Base-by-base conservation (phyloP, 768 basidiomycete species). In the Boletus eberwhitei region DNA sequence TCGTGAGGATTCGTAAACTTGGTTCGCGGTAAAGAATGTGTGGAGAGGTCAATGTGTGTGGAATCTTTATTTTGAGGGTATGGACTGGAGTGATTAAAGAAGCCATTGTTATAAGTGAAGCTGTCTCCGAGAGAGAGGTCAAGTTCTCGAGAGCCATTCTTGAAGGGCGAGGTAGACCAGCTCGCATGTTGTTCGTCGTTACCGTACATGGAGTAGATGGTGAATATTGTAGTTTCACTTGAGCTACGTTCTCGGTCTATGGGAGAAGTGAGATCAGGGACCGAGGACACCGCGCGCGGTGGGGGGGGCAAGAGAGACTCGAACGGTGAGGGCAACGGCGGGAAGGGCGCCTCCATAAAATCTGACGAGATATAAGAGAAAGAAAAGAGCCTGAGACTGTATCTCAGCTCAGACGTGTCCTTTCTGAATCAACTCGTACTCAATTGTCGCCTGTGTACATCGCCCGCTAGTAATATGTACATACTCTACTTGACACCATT, bases 201-300 rank as follows among this genome's bases (percentile, higher is more conserved):
- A 50, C 83, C 83, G 68, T 93, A 93, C 90, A 91, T 91, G 46
- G 87, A 90, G 69, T 90, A 93, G 53, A 93, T 92, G 50, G 87
- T 85, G 66, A 87, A 83, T 65, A 92, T 88, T 13, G 88, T 83
- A 46, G 86, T 83, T 62, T 89, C 88, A 13, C 87, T 83, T 0
- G 86, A 85, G 52, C 74, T 75, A 54, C 84, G 80, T 19, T 77
- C 79, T 61, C 73, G 74, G 48, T 75, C 74, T 21, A 59, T 59
- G 9, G 32, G 7, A 19, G 52, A 8, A 32, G 31, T 16, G 9
- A 12, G 19, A 34, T 22, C 49, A 49, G 21, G 14, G 52, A 71
- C 60, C 40, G 74, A 65, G 51, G 71, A 66, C 24, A 71, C 66
- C 12, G 69, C 60, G 36, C 53, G 19, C 12, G 71, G 61, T 31